Evolutionary conservation across 1,284 basidiomycete species (phyloP), one percentile per base, ranked within the genome.

Genomic region (Moniliella sp.): DNA sequence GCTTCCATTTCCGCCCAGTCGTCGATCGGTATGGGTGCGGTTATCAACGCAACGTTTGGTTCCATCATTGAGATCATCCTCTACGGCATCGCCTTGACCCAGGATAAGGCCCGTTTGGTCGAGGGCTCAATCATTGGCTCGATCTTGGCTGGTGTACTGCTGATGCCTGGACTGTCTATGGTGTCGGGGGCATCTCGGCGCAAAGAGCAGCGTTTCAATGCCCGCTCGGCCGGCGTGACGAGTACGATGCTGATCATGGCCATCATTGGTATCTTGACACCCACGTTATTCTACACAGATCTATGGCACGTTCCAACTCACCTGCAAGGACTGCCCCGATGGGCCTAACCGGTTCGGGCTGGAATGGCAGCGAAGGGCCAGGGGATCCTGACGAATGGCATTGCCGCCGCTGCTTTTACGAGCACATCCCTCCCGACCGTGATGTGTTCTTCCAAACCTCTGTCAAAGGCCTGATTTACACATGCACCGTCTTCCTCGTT

Each of bases 231-330:
- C 3, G 83, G 91, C 29, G 91, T 99, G 8, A 99, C 91, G 0
- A 91, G 83, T 54, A 93, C 93, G 63, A 91, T 99, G 82, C 64
- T 99, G 50, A 97, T 99, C 64, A 97, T 97, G 88, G 91, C 91
- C 4, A 86, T 97, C 60, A 93, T 99, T 39, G 91, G 91, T 10
- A 83, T 82, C 2, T 66, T 97, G 34, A 76, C 84, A 0, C 91
- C 91, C 3, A 97, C 91, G 0, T 61, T 99, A 48, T 99, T 99
- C 62, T 99, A 99, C 64, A n/a, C 86, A 97, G 63, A 88, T 79
- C 11, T 99, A 93, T 61, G 91, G 91, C 28, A 86, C 82, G 46
- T 84, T 88, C 14, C 15, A 31, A 26, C 9, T n/a, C 7, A 4
- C 13, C 13, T 2, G 12, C 17, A 8, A 15, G 15, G 9, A 15